Evolutionary conservation across 768 basidiomycete species (phyloP).

Genomic region (Termitomyces sp.): DNA sequence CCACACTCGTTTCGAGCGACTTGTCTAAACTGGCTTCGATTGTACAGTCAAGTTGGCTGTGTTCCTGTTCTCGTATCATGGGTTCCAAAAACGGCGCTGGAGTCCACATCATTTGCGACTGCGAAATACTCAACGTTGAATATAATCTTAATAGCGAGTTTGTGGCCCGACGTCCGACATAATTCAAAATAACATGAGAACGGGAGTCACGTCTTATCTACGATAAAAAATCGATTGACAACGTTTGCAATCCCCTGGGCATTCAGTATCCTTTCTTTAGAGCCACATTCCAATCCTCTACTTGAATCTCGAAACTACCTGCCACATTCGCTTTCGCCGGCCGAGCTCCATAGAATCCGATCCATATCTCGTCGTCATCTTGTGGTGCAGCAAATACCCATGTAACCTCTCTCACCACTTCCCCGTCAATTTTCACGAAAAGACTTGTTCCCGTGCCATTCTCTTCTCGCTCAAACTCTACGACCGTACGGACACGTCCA

Average conservation of each 20-base stretch:
- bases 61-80: not conserved
- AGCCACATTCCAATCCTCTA: not conserved
- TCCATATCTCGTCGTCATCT: conserved; percentile 11
- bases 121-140: not conserved
- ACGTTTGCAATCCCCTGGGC: not conserved
- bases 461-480: conserved; percentile 12
- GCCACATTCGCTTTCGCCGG: not conserved
- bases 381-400: conserved; percentile 13
- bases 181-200: not conserved
- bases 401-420: conserved; percentile 14
- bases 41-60: not conserved
- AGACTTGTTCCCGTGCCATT: conserved; percentile 12
- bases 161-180: not conserved
- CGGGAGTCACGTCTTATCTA: not conserved
- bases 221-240: not conserved
- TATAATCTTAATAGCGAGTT: not conserved
- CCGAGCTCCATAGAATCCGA: not conserved
- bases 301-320: not conserved
- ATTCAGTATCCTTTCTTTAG: not conserved
- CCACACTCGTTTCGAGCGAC: no score
- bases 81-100: not conserved
- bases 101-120: not conserved
- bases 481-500: conserved; percentile 6
- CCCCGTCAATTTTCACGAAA: conserved; percentile 13
- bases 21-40: not conserved